Base-by-base conservation (phyloP, 108 stramenopile genomes). In the Schizochytrium sp. region DNA sequence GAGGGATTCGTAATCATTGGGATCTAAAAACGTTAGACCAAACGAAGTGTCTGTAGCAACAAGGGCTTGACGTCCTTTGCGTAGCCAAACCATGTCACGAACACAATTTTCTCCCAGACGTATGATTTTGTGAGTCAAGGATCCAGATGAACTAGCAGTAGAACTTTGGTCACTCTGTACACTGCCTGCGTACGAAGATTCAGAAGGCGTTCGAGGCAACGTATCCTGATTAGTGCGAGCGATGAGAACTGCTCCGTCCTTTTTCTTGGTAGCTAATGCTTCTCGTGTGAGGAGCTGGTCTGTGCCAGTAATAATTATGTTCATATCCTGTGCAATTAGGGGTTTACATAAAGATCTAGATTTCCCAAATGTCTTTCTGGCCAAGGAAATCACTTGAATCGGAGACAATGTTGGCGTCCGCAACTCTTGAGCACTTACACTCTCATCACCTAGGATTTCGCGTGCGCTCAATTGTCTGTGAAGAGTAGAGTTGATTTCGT, bases 231-330 rank as follows among this genome's bases (percentile, higher is more conserved):
- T 15, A 8, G 44, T 12, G 28, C 2, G 64, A 2, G 64, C 12
- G 44, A 69, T 13, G 19, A 69, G 5, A 7, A 69, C 8, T 38
- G 64, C 64, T 8, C 64, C 64, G 15, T 69, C 64, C 64, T 69
- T 69, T 69, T 69, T 69, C 64, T 69, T 69, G 64, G 64, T 69
- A 10, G 64, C 64, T 38, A 69, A 44, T 7, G 64, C 64, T 38
- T 69, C 64, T 7, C 64, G 12, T 13, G 64, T 69, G 5, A 69
- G 15, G 28, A 69, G 64, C 64, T 69, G 64, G 28, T 69, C 64
- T 44, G 64, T 69, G 7, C 64, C 64, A 0, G 64, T 69, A 44
- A 69, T 7, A 7, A 69, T 44, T 7, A 69, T 8, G 5, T 44
- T 8, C 12, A 38, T 44, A 8, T 69, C 28, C 2, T 69, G 19